Conservation (phyloP, 176 grass and related monocot genomes). For the Dendrocalamus sinicus region DNA sequence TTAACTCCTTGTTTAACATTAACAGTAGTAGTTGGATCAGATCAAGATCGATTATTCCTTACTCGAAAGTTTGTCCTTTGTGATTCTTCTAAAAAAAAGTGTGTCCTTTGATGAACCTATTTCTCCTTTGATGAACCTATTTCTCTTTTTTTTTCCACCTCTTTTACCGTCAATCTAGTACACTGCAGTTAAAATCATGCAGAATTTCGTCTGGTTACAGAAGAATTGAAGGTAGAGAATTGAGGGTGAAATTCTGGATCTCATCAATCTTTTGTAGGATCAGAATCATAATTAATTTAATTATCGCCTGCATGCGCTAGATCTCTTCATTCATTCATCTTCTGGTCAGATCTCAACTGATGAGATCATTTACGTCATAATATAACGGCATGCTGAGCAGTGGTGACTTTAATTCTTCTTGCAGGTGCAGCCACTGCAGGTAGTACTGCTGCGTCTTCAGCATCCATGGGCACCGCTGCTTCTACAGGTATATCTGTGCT, state of each 20-base stretch:
- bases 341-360: background rate
- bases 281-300: too few species aligned
- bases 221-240: background rate
- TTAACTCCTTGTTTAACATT: background rate
- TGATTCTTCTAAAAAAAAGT: background rate
- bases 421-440: conserved; percentile 31
- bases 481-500: conserved; percentile 33
- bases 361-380: background rate
- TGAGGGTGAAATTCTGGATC: background rate
- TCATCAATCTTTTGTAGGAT: background rate
- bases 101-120: background rate
- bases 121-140: background rate
- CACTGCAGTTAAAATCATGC: background rate
- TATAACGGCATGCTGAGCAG: background rate
- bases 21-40: background rate
- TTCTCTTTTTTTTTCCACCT: background rate
- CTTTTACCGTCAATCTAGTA: background rate
- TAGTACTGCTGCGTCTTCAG: conserved; percentile 39
- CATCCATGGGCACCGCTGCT: conserved; percentile 33
- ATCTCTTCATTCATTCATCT: background rate
- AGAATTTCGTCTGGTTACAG: background rate
- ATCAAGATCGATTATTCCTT: background rate
- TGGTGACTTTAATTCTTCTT: background rate
- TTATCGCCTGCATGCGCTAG: background rate
- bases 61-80: conserved; percentile 28